phyloP scores from a whole-genome alignment of 2,329 filamentous ascomycete genomes.

The Hymenoscyphus infarciens region DNA sequence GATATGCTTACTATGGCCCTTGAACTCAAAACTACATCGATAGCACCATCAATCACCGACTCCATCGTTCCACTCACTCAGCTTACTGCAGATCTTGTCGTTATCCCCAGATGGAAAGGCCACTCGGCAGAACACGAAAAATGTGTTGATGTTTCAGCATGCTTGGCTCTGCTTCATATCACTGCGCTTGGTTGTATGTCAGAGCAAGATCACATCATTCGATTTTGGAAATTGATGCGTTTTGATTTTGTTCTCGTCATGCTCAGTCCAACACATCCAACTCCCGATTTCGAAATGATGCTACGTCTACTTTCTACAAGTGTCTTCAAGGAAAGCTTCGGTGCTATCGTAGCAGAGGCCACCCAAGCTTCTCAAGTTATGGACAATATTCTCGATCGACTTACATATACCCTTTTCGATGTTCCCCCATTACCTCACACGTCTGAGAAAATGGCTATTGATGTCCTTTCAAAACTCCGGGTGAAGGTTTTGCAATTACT shows the following conservation, averaged over 20 bases:
- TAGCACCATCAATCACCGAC: slow-evolving; percentile 57
- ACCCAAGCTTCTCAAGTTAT: slow-evolving; percentile 39
- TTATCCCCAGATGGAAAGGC: slow-evolving; percentile 42
- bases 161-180: slow-evolving; percentile 63
- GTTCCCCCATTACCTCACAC: slow-evolving; percentile 37
- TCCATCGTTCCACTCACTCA: slow-evolving; percentile 53
- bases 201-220: slow-evolving; percentile 34
- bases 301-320: slow-evolving; percentile 66
- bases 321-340: slow-evolving; percentile 59
- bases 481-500: slow-evolving; percentile 48
- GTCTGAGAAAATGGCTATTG: slow-evolving; percentile 27
- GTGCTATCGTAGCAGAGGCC: slow-evolving; percentile 53
- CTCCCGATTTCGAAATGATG: slow-evolving; percentile 60
- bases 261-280: slow-evolving; percentile 62
- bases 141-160: slow-evolving; percentile 59
- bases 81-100: slow-evolving; percentile 53
- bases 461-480: slow-evolving; percentile 29
- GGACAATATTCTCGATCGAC: slow-evolving; percentile 37
- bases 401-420: slow-evolving; percentile 42
- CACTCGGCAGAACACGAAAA: slow-evolving; percentile 44
- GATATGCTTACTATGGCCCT: slow-evolving; percentile 63
- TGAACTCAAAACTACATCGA: slow-evolving; percentile 54
- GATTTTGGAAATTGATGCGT: slow-evolving; percentile 66
- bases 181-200: slow-evolving; percentile 56
- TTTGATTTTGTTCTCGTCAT: slow-evolving; percentile 65